A percentile compares a stretch with the other conserved stretches of the same genome.
Evolutionary conservation across 2,329 filamentous ascomycete species (phyloP).

Genomic region (Ophiostoma ips): DNA sequence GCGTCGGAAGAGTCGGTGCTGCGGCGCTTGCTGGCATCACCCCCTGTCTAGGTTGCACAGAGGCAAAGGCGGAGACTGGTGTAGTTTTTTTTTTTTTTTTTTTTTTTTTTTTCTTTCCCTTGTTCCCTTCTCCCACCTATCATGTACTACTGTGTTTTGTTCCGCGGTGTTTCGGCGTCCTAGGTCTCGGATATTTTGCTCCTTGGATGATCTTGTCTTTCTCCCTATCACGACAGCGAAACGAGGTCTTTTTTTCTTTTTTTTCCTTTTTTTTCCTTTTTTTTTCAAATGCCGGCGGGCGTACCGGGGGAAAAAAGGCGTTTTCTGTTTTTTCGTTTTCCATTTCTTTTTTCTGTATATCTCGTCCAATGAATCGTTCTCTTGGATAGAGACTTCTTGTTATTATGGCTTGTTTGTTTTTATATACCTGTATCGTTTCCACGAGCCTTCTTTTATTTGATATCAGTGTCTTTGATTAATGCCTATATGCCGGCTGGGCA

Average conservation of each 20-base stretch:
- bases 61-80: too few species aligned
- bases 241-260: background rate
- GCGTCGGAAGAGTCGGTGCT: conserved; percentile 7
- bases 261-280: background rate
- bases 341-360: background rate
- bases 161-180: background rate
- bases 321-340: background rate
- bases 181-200: background rate
- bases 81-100: background rate
- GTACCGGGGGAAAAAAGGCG: background rate
- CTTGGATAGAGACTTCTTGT: background rate
- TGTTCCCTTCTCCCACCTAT: too few species aligned
- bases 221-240: too few species aligned
- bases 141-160: background rate
- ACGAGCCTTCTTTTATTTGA: too few species aligned
- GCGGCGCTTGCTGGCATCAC: background rate
- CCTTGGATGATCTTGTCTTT: background rate
- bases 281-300: background rate
- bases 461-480: background rate
- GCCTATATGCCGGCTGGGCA: too few species aligned
- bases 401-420: too few species aligned
- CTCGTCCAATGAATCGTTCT: background rate
- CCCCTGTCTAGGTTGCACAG: background rate
- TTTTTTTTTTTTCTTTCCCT: background rate
- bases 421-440: too few species aligned